phyloP scores from a whole-genome alignment of 2,329 filamentous ascomycete genomes.

The Fusarium dimerum region DNA sequence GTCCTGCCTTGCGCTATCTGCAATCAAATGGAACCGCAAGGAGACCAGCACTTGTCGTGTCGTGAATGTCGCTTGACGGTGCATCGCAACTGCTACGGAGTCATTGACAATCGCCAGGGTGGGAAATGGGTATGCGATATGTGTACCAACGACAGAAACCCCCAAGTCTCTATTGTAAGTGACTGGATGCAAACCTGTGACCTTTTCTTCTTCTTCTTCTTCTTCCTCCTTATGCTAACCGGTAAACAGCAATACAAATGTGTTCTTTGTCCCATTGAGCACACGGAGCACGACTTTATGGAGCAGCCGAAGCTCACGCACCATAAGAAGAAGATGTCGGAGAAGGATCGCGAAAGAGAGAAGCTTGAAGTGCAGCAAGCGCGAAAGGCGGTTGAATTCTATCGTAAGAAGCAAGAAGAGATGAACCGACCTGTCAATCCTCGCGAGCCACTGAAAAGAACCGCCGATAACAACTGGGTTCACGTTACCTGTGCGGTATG shows the following conservation, averaged over 20 bases:
- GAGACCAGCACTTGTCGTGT: constrained; percentile 75
- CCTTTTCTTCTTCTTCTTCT: constrained; percentile 4
- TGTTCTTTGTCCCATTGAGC: constrained; percentile 82
- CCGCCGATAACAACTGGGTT: constrained; percentile 96
- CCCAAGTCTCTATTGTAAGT: constrained; percentile 85
- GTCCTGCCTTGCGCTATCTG: constrained; percentile 86
- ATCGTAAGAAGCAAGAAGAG: constrained; percentile 79
- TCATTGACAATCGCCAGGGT: constrained; percentile 66
- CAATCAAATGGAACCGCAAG: constrained; percentile 68
- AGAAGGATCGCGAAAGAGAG: constrained; percentile 89
- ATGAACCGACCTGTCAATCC: constrained; percentile 81
- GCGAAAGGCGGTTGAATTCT: constrained; percentile 76
- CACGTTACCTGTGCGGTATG: constrained; percentile 92
- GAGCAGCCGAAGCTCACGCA: constrained; percentile 59
- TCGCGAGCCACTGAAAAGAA: constrained; percentile 88
- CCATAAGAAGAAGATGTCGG: constrained; percentile 82
- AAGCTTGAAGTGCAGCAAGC: constrained; percentile 82
- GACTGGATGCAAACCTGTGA: neutral
- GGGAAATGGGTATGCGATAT: constrained; percentile 95
- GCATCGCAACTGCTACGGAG: constrained; percentile 90
- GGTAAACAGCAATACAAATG: constrained; percentile 76
- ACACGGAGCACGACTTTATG: constrained; percentile 80
- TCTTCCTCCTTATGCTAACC: constrained; percentile 31
- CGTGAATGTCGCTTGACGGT: constrained; percentile 88
- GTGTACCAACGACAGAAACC: constrained; percentile 91